A percentile compares a stretch with the other conserved stretches of the same genome.
Conservation (phyloP, 352 stramenopile genomes). For the Pythium brachiatum region DNA sequence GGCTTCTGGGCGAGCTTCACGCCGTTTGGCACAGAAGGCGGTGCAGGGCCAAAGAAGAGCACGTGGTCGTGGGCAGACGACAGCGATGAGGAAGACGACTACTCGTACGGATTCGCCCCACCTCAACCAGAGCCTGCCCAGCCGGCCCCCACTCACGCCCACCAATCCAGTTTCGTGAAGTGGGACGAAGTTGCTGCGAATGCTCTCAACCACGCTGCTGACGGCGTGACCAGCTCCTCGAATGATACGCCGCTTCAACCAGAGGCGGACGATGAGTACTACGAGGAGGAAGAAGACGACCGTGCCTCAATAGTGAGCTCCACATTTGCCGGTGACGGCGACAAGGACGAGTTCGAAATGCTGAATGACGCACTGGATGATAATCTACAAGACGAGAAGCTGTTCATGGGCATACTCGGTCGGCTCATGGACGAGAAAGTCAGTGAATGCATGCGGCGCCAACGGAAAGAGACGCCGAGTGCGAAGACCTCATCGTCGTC, state of each 20-base stretch:
- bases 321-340: slow-evolving; percentile 29
- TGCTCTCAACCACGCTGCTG: slow-evolving; percentile 46
- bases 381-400: slow-evolving; percentile 64
- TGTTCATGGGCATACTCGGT: slow-evolving; percentile 64
- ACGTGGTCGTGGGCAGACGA: slow-evolving; percentile 40
- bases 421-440: slow-evolving; percentile 70
- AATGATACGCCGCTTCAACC: background rate
- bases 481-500: background rate
- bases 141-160: slow-evolving; percentile 9
- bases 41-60: slow-evolving; percentile 1
- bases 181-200: slow-evolving; percentile 64
- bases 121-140: background rate
- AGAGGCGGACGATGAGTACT: slow-evolving; percentile 24
- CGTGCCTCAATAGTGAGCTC: slow-evolving; percentile 25
- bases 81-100: slow-evolving; percentile 45
- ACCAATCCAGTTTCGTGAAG: slow-evolving; percentile 28
- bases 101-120: slow-evolving; percentile 20
- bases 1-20: slow-evolving; percentile 79
- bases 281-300: slow-evolving; percentile 19
- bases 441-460: slow-evolving; percentile 25
- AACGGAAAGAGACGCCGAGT: slow-evolving; percentile 1
- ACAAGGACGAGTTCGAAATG: slow-evolving; percentile 77
- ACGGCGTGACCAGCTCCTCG: slow-evolving; percentile 2
- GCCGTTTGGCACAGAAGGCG: slow-evolving; percentile 47
- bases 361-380: slow-evolving; percentile 63